A percentile compares a stretch with the other conserved stretches of the same genome.
phyloP scores from a whole-genome alignment of 2,329 filamentous ascomycete species.

The Mycocentrospora acerina region DNA sequence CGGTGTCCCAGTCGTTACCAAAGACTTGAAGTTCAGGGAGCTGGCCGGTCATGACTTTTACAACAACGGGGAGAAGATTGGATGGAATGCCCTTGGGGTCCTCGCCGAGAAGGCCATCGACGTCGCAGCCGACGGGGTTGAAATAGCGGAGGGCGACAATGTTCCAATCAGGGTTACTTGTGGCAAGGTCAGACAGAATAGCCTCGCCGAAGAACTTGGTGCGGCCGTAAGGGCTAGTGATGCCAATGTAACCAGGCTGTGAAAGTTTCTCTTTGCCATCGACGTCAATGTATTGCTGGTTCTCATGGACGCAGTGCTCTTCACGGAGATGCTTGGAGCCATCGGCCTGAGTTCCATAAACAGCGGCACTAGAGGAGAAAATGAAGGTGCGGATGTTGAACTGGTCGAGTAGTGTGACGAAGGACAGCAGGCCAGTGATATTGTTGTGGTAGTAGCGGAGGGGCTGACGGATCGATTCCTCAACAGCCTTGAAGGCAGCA shows the following conservation, averaged over 20 bases:
- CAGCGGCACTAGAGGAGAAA: conserved; percentile 65
- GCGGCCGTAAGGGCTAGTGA: conserved; percentile 64
- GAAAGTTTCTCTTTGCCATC: conserved; percentile 1
- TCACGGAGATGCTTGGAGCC: conserved; percentile 51
- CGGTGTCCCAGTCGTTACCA: conserved; percentile 62
- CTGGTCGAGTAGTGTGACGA: conserved; percentile 55
- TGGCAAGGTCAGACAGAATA: conserved; percentile 60
- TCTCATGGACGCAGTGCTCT: conserved; percentile 51
- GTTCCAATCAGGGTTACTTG: conserved; percentile 60
- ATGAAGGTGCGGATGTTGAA: conserved; percentile 63
- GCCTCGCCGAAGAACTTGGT: conserved; percentile 66
- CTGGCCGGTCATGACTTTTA: conserved; percentile 58
- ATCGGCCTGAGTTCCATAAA: conserved; percentile 52
- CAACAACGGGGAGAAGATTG: conserved; percentile 63
- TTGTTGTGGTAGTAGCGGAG: conserved; percentile 67
- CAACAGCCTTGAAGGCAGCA: conserved; percentile 64
- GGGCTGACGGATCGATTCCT: conserved; percentile 59
- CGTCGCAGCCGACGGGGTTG: conserved; percentile 64
- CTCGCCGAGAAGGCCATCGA: conserved; percentile 61
- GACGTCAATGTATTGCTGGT: conserved; percentile 2
- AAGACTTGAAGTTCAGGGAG: conserved; percentile 56
- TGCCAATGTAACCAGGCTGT: conserved; percentile 17
- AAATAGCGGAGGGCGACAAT: conserved; percentile 62
- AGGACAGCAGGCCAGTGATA: conserved; percentile 59
- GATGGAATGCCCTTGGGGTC: conserved; percentile 60